These are phyloP conservation scores for Paecilomyces sp. DNA, from an alignment of 2,329 filamentous ascomycete genomes.

Conservation along the genomic window DNA sequence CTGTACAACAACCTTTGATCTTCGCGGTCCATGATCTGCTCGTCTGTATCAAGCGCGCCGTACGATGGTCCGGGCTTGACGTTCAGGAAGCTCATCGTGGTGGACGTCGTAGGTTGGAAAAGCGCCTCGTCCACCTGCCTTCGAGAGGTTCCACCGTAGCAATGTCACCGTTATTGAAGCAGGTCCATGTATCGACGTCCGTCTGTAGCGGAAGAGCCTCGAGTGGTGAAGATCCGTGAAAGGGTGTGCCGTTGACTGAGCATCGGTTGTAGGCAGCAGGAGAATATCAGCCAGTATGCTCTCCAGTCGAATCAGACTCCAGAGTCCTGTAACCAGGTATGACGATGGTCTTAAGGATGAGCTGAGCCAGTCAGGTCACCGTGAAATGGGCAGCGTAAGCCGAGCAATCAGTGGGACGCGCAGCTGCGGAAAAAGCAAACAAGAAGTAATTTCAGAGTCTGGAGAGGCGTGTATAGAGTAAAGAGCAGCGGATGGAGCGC, in stretches of 20 bases:
- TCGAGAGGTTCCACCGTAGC: background rate
- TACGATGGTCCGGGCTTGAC: conserved; percentile 23
- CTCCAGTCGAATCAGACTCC: background rate
- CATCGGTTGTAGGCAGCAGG: background rate
- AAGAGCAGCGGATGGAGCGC: background rate
- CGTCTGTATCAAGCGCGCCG: conserved; percentile 23
- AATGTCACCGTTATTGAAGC: background rate
- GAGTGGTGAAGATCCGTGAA: background rate
- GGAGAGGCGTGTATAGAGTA: background rate
- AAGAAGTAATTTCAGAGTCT: background rate
- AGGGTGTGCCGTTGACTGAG: background rate
- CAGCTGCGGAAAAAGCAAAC: background rate
- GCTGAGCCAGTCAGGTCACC: conserved; percentile 22
- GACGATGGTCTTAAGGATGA: conserved; percentile 1
- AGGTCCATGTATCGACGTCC: background rate
- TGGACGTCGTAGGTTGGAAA: background rate
- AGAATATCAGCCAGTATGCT: background rate
- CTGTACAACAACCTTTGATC: conserved; percentile 22
- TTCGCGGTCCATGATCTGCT: conserved; percentile 19
- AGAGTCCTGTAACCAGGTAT: background rate
- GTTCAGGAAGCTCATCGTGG: conserved; percentile 26
- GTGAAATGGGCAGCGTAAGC: conserved; percentile 2
- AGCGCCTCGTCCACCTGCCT: background rate
- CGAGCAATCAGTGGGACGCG: background rate
- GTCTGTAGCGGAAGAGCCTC: background rate